Base-by-base conservation (phyloP, 352 stramenopile genomes). In the Blastocystis sp. region DNA sequence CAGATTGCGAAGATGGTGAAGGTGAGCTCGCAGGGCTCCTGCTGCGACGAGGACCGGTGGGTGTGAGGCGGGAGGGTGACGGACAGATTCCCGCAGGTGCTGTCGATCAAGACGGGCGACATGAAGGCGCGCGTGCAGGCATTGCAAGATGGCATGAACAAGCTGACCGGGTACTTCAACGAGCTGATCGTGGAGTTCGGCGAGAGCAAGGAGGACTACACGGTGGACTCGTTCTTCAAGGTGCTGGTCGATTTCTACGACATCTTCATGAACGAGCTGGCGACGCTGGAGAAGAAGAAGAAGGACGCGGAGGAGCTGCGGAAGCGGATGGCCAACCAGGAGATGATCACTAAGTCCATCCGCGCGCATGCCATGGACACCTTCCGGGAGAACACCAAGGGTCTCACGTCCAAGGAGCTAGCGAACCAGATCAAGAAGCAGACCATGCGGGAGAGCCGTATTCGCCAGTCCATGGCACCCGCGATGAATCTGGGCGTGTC, bases 221-320 rank as follows among this genome's bases (percentile, higher is more conserved):
- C 48, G 43, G 57, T 14, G n/a, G 48, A 81, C 28, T 63, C 71
- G 34, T 81, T 81, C 71, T 81, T 81, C 6, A 38, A 21, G 0
- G 71, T 81, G 21, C 28, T 81, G 21, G 17, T 43, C 17, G 24
- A 64, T 21, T 81, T 81, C 57, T 81, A 81, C 60, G 48, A 81
- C n/a, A 21, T 43, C 21, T 81, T 81, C 57, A 64, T 45, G 3
- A 48, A 11, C 21, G 71, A 81, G 24, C 43, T 81, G 48, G 48
- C 21, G 19, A 24, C 43, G 14, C 40, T 81, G 71, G 71, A 81
- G 71, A 64, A 81, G 71, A 81, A 65, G 71, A 81, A 81, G 45
- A n/a, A 81, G 48, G 43, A 81, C 4, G 42, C 71, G 38, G 71
- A 81, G 48, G 71, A 81, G 28, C 64, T 66, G 17, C 43, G 52